Evolutionary conservation across 768 basidiomycete species (phyloP), one percentile per base, ranked within the genome.

Genomic region (Kwoniella sp.): DNA sequence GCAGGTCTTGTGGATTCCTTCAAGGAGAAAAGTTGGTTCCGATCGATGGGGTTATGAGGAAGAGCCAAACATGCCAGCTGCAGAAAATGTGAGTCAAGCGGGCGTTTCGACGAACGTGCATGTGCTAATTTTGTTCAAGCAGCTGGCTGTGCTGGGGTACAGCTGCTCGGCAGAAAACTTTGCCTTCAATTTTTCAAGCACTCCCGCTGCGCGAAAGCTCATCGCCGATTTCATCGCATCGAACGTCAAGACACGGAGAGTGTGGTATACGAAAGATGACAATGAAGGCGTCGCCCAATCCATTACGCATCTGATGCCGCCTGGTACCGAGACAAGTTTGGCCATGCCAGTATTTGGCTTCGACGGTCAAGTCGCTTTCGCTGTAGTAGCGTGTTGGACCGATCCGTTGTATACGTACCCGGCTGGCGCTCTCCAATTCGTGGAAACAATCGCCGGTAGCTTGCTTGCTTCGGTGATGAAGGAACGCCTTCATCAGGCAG

Each of bases 261-360:
- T 73, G 0, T 80, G 79, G 79, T 80, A 76, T 55, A 73, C 72
- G 31, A 41, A 75, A 37, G 79, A 80, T 47, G 79, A 80, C 53
- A 68, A 59, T 38, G 73, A 75, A 55, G 75, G 71, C 2, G 59
- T 77, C 38, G 75, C 75, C 22, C 65, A 68, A 31, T 69, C 66
- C 41, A 77, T 77, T 55, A 74, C 66, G 7, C 75, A 74, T 23
- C 63, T 77, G 11, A 77, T 77, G 75, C 75, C 75, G 4, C 69
- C 69, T 4, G 75, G 75, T 15, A 77, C 75, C 20, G 75, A 77
- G 55, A 69, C 75, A 2, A 68, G 66, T 55, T 30, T 77, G 65
- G 79, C 76, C 3, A 73, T 80, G 73, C 79, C 79, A 1, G 67
- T 80, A 30, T 80, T 76, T 61, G 79, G 74, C 2, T 80, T 76